Evolutionary conservation across 331 rosid genomes (phyloP).

Genomic region (Quercus phellos): DNA sequence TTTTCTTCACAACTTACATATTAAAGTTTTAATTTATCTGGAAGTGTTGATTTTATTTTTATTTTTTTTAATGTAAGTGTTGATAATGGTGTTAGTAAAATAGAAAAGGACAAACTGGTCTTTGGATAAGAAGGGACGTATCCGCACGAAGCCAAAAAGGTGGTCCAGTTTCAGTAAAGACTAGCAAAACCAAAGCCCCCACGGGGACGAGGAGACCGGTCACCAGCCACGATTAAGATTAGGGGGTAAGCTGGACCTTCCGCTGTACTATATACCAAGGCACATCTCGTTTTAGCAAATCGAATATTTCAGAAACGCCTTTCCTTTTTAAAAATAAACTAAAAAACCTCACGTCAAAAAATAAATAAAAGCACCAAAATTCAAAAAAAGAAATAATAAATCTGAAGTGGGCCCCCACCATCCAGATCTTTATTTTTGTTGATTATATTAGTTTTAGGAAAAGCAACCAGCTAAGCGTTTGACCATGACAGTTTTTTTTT

Average conservation of each 20-base stretch:
- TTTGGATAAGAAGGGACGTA: slow-evolving; percentile 7
- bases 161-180: slow-evolving; percentile 29
- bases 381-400: slow-evolving; percentile 7
- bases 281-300: slow-evolving; percentile 35
- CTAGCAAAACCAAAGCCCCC: slow-evolving; percentile 25
- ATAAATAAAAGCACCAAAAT: not conserved
- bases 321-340: not conserved
- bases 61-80: too few species aligned
- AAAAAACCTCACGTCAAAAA: too few species aligned
- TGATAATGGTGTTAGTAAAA: not conserved
- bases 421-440: not conserved
- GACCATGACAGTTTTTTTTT: slow-evolving; percentile 46
- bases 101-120: slow-evolving; percentile 20
- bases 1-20: too few species aligned
- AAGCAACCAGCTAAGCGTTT: slow-evolving; percentile 50
- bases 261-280: not conserved
- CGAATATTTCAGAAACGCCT: slow-evolving; percentile 35
- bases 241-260: slow-evolving; percentile 11
- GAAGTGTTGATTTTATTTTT: too few species aligned
- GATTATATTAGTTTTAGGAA: slow-evolving; percentile 10
- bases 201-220: slow-evolving; percentile 28
- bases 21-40: too few species aligned
- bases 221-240: slow-evolving; percentile 11
- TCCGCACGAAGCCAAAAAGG: slow-evolving; percentile 34
- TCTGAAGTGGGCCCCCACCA: too few species aligned